Conservation (phyloP, 176 grass and related monocot species). For the Avena sativa region DNA sequence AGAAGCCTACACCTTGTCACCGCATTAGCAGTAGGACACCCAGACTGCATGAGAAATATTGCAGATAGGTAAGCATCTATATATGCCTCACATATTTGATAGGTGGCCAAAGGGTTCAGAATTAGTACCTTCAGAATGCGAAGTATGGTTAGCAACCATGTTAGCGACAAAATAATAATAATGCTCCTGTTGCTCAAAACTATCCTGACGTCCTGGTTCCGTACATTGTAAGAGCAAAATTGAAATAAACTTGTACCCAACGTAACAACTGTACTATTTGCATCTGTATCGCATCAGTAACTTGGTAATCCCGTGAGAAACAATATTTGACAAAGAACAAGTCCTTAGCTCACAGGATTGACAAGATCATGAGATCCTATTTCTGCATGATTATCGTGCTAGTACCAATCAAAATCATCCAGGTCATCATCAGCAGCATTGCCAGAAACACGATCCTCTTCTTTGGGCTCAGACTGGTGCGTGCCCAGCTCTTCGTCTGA, state of each 20-base stretch:
- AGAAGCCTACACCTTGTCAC: background rate
- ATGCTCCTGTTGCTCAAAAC: background rate
- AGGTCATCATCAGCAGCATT: slow-evolving; percentile 51
- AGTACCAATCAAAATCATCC: slow-evolving; percentile 65
- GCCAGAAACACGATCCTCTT: slow-evolving; percentile 38
- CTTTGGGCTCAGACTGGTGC: slow-evolving; percentile 30
- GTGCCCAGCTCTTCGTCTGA: slow-evolving; percentile 13
- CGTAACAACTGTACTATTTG: background rate
- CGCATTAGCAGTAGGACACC: background rate
- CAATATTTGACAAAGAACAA: background rate
- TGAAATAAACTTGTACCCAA: background rate
- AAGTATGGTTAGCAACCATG: background rate
- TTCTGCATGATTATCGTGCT: slow-evolving; percentile 10
- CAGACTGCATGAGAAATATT: background rate
- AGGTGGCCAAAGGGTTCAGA: background rate
- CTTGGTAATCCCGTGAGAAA: background rate
- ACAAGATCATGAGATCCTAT: slow-evolving; percentile 2
- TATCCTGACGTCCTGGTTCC: background rate
- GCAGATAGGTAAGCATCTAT: background rate
- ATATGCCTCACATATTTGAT: background rate
- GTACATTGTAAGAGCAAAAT: slow-evolving; percentile 28
- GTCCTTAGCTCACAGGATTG: slow-evolving; percentile 6
- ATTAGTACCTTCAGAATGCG: background rate
- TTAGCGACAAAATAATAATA: background rate
- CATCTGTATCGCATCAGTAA: slow-evolving; percentile 6